phyloP scores from a whole-genome alignment of 306 rosid genomes.

The Cucumis sativus region Cucumber_9930_V3 NC_026655.2:30452001-30452500 shows the following conservation, averaged over 20 bases:
- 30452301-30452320: neutral
- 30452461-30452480: conserved; percentile 89
- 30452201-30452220: neutral
- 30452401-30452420: neutral
- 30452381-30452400: neutral
- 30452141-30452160: neutral
- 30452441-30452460: conserved; percentile 81
- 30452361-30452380: neutral
- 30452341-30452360: neutral
- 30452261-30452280: neutral
- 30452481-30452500: conserved; percentile 82
- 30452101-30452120: neutral
- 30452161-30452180: neutral
- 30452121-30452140: neutral
- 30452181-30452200: neutral
- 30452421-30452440: neutral
- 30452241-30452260: neutral
- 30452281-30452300: neutral
- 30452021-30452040: neutral
- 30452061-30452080: neutral
- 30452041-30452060: neutral
- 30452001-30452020: neutral
- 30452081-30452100: neutral
- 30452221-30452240: neutral
- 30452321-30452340: neutral